Conservation (phyloP, 306 rosid genomes). For the Trichosanthes truncata region DNA sequence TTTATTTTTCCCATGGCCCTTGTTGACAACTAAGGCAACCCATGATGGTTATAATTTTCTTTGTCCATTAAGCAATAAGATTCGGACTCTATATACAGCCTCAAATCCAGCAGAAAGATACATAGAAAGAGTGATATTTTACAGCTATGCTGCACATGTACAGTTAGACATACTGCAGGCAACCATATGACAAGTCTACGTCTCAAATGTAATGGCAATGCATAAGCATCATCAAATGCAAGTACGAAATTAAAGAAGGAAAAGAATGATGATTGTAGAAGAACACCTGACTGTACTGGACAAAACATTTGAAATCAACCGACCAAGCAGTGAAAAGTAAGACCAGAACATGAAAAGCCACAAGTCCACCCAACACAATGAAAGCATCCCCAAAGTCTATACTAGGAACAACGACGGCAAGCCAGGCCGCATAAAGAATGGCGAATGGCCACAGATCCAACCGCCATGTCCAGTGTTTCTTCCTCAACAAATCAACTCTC, state of each 20-base stretch:
- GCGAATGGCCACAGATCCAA: slow-evolving; percentile 74
- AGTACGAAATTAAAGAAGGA: neutral
- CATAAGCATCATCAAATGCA: neutral
- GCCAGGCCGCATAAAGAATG: slow-evolving; percentile 45
- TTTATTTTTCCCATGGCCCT: too few relatives aligned
- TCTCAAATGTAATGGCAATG: neutral
- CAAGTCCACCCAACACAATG: slow-evolving; percentile 58
- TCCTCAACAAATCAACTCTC: slow-evolving; percentile 63
- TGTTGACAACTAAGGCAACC: too few relatives aligned
- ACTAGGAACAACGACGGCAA: slow-evolving; percentile 47
- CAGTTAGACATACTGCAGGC: neutral
- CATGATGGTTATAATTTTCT: neutral
- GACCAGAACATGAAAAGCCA: slow-evolving; percentile 60
- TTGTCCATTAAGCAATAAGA: neutral
- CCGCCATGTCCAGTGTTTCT: slow-evolving; percentile 64
- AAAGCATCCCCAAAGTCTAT: slow-evolving; percentile 62
- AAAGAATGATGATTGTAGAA: neutral
- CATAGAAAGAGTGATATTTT: neutral
- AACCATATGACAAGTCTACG: neutral
- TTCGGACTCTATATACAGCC: neutral
- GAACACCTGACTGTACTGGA: slow-evolving; percentile 58
- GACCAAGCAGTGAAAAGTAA: slow-evolving; percentile 92
- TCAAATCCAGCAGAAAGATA: neutral
- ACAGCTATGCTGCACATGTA: neutral
- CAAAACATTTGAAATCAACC: slow-evolving; percentile 81